phyloP scores from a whole-genome alignment of 1,284 basidiomycete species.

The Pyrrhoderma noxium region DNA sequence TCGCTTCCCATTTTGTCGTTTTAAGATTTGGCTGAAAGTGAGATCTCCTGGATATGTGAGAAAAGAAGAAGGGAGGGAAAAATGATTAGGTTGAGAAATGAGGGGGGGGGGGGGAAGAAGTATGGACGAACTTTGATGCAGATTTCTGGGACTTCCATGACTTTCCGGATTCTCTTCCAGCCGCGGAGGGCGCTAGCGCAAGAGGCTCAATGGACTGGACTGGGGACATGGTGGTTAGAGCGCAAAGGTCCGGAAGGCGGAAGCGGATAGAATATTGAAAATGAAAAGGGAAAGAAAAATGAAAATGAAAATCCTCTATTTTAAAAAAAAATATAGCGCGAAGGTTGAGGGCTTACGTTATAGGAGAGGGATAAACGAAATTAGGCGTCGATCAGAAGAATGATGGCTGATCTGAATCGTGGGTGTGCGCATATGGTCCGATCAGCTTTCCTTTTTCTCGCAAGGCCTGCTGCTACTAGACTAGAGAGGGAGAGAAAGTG shows the following conservation, averaged over 20 bases:
- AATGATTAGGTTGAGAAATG: not conserved
- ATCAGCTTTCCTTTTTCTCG: not conserved
- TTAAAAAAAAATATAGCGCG: not conserved
- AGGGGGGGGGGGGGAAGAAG: constrained; percentile 2
- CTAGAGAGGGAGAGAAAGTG: no score
- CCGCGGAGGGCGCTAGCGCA: constrained; percentile 44
- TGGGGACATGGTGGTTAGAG: not conserved
- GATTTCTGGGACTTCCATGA: constrained; percentile 58
- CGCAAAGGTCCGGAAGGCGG: not conserved
- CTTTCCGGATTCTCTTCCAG: constrained; percentile 59
- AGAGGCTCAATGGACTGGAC: constrained; percentile 19
- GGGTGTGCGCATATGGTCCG: not conserved
- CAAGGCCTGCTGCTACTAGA: no score
- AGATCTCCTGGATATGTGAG: constrained; percentile 44
- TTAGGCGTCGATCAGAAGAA: not conserved
- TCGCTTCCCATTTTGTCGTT: constrained; percentile 56
- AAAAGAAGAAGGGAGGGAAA: constrained; percentile 11
- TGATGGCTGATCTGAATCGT: not conserved
- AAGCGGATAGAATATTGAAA: not conserved
- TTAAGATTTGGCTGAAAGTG: constrained; percentile 59
- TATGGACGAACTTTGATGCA: constrained; percentile 48
- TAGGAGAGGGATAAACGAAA: not conserved
- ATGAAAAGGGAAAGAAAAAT: constrained; percentile 3
- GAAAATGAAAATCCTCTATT: no score
- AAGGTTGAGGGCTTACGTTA: not conserved